Evolutionary conservation across 1,139 yeast genomes (phyloP), one percentile per base, ranked within the genome.

Genomic region (Zygoascus sp.): DNA sequence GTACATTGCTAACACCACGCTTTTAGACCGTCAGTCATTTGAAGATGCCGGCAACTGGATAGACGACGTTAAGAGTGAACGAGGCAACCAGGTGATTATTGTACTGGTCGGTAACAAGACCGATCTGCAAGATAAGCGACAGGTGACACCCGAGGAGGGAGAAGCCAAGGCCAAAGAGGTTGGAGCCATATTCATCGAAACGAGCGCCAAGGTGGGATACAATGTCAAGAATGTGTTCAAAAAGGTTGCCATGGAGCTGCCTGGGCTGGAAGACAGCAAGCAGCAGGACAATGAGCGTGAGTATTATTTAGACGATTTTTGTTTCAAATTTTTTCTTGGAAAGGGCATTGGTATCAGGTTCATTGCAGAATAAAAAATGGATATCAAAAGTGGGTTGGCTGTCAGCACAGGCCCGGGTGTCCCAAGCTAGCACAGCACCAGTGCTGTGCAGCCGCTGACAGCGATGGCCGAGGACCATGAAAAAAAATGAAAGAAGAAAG

Each of bases 181-280:
- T 56, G 89, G 87, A 7, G 89, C 92, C 38, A 77, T 81, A 60
- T 88, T 83, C 64, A 81, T 92, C 64, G 98, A 92, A 63, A 92
- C 98, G 2, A 84, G 95, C 53, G 94, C 97, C 25, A 92, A 90
- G 67, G 92, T 92, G 44, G 96, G 96, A 40, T 86, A 89, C 64
- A 92, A 92, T 60, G 96, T 92, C 47, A 90, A 92, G 68, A 77
- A 81, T 49, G 71, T 92, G 55, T 92, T 92, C 69, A 87, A 89
- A 63, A 86, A 83, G 62, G 86, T 92, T 53, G 98, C 97, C 10
- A 86, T 84, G 63, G 80, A 88, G 48, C 75, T 92, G 55, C 97
- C 97, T 2, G 97, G 92, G 49, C 81, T 86, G 61, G 86, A 82
- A 55, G 75, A 60, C 28, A 49, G 52, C 25, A 50, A 53, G 20